phyloP scores from a whole-genome alignment of 352 stramenopile genomes.

The Blastocystis sp. region DNA sequence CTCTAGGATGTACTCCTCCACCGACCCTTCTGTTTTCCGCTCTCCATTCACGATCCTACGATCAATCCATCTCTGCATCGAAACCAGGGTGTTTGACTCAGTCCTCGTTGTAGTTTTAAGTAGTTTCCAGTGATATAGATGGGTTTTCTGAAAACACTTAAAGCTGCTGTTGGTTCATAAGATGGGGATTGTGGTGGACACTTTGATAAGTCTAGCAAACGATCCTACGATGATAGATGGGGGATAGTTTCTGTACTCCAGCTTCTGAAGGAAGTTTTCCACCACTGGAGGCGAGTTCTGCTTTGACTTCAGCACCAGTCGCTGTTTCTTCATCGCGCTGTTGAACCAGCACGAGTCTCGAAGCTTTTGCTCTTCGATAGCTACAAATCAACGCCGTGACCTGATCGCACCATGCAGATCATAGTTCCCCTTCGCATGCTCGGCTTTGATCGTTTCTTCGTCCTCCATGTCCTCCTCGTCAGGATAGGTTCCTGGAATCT shows the following conservation, averaged over 20 bases:
- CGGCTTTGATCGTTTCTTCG: background rate
- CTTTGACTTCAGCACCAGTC: background rate
- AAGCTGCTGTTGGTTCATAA: background rate
- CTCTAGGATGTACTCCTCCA: conserved; percentile 79
- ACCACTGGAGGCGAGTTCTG: conserved; percentile 44
- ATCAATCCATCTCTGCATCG: background rate
- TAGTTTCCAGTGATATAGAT: conserved; percentile 81
- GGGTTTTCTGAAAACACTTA: conserved; percentile 67
- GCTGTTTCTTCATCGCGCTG: conserved; percentile 37
- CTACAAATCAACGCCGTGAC: background rate
- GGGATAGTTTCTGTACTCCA: conserved; percentile 3
- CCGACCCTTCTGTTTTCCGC: conserved; percentile 76
- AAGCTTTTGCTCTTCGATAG: background rate
- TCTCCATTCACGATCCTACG: conserved; percentile 71
- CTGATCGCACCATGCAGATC: background rate
- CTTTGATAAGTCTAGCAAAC: background rate
- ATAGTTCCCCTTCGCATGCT: background rate
- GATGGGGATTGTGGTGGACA: conserved; percentile 11
- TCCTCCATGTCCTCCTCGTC: conserved; percentile 45
- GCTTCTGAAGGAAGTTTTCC: conserved; percentile 13
- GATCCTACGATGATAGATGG: background rate
- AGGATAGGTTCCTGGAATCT: conserved; percentile 6
- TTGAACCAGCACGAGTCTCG: conserved; percentile 29
- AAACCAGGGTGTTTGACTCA: conserved; percentile 80
- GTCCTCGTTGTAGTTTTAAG: conserved; percentile 77